Base-by-base conservation (phyloP, 371 early-diverging fungal species). In the Actinomucor elegans region DNA sequence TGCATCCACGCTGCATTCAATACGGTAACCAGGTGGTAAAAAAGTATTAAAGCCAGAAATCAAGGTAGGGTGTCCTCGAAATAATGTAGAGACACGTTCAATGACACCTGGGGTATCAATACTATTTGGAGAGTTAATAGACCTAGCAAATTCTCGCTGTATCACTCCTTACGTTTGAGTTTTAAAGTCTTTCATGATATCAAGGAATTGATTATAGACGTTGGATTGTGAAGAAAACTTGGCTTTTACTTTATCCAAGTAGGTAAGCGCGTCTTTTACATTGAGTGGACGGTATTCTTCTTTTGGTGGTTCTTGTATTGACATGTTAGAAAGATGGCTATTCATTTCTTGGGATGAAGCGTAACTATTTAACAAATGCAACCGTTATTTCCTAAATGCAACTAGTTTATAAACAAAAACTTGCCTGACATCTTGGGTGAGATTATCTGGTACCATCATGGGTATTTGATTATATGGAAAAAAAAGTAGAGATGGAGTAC, bases 131-230 rank as follows among this genome's bases (percentile, higher is more conserved):
- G n/a, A n/a, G n/a, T n/a, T n/a, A n/a, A n/a, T n/a, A n/a, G n/a
- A n/a, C n/a, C n/a, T n/a, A n/a, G n/a, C n/a, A n/a, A n/a, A n/a
- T 37, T 37, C 17, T 35, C 17, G 12, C 21, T 20, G 2, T n/a
- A 2, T 23, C 0, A 21, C 23, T 33, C 33, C 62, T 75, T 77
- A 90, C 90, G 81, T 84, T 64, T 97, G 94, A 52, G 93, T 88
- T 73, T 99, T 99, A 68, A 98, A 99, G 61, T 99, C 99, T 77
- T 96, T 97, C 99, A 99, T 99, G 28, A 98, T 96, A 62, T 98
- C 98, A 64, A 99, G 62, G 71, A 99, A 99, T 45, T 86, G 85
- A 59, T 94, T 96, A 75, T 99, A 99, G 3, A 97, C 92, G 49
- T 92, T 93, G 6, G 96, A 92, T 34, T 92, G 85, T 56, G 94